These are phyloP conservation scores for Pseudogymnoascus sp. DNA, from an alignment of 2,329 filamentous ascomycete genomes.

Conservation along the genomic window DNA sequence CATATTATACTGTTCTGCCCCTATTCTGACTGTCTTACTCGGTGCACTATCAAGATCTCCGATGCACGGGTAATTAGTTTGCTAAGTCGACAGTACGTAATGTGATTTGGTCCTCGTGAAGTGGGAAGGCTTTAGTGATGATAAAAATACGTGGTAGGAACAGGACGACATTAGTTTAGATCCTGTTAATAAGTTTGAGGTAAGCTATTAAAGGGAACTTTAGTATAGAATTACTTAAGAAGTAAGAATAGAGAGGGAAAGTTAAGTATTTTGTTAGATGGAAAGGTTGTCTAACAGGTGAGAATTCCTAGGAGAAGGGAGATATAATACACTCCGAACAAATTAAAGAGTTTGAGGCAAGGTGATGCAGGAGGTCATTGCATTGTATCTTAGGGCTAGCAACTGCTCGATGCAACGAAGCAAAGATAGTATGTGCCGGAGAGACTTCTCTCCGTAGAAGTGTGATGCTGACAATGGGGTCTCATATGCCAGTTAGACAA, in stretches of 20 bases:
- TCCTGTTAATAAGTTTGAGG: constrained; percentile 13
- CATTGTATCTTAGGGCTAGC: not conserved
- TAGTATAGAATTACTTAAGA: constrained; percentile 12
- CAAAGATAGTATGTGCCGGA: no score
- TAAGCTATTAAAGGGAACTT: constrained; percentile 13
- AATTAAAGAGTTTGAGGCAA: constrained; percentile 12
- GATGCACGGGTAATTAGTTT: not conserved
- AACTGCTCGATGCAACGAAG: no score
- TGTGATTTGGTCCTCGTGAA: constrained; percentile 18
- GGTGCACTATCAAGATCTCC: no score
- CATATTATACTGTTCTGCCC: no score
- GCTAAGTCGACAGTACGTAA: constrained; percentile 17
- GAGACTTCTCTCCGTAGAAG: no score
- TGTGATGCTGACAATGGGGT: no score
- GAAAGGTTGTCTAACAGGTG: constrained; percentile 11
- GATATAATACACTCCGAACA: constrained; percentile 11
- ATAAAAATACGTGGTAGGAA: constrained; percentile 17
- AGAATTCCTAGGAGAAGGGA: constrained; percentile 16
- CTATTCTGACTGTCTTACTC: no score
- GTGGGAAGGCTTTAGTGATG: constrained; percentile 17
- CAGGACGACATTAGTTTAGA: constrained; percentile 12
- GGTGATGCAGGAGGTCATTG: not conserved
- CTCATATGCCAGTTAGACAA: no score
- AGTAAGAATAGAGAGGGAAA: constrained; percentile 9
- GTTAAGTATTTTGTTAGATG: constrained; percentile 14